Evolutionary conservation across 2,329 filamentous ascomycete species (phyloP), one percentile per base, ranked within the genome.

Genomic region (Pseudonectria buxi): DNA sequence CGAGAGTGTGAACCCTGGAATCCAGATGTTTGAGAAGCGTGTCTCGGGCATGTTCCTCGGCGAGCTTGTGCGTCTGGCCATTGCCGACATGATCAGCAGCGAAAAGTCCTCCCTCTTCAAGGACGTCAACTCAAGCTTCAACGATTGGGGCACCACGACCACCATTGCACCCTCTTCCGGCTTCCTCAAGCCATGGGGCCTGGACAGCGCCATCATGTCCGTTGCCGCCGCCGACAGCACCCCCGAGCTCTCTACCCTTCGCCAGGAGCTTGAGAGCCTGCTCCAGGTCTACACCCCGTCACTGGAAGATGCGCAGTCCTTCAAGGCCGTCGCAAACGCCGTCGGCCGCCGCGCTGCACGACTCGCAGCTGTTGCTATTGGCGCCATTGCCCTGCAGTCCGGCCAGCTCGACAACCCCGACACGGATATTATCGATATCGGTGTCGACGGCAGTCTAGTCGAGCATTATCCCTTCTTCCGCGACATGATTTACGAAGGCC

Each of bases 1-100:
- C 37, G 78, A 82, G 41, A 92, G 83, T 46, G 79, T 86, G 50
- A 96, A 98, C 62, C 90, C 89, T 0, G 92, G 92, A 16, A 79
- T 94, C 43, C 92, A 98, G 58, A 95, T 96, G 86, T 98, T 96
- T 56, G 92, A 98, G 69, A 98, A 98, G 74, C 84, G 90, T 31
- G 83, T 98, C 12, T 95, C 88, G 1, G 92, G 92, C 59, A 96
- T 98, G 90, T 98, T 96, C 67, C 64, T 98, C 32, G 92, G 92
- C 36, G 92, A 98, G 62, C 89, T 96, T 44, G 73, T 95, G 36
- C 83, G 92, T 36, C 73, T 86, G 29, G 80, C 81, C 12, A 67
- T 95, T 14, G 60, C 92, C 33, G 71, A 78, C 39, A 74, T 95
- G 58, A 68, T 89, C 53, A 74, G 83, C 50, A 74, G 86, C 48